Base-by-base conservation (phyloP, 2,329 filamentous ascomycete genomes). In the Venturia carpophila region DNA sequence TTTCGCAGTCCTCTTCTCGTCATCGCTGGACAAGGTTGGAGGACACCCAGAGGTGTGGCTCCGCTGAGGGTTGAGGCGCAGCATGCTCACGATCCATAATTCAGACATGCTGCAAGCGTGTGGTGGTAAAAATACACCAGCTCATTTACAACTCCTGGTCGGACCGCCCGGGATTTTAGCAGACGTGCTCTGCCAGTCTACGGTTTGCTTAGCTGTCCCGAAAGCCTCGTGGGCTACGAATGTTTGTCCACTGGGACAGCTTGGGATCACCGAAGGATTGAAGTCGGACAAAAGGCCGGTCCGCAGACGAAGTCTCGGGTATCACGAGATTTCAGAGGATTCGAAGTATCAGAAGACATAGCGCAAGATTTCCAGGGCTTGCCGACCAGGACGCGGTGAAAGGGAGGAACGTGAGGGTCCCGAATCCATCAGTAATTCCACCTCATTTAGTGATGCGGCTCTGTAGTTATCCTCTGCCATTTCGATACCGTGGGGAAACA, bases 211-310 rank as follows among this genome's bases (percentile, higher is more conserved):
- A 24, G 21, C n/a, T 24, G 21, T 49, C 27, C 30, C n/a, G 45
- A 49, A 21, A 24, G 45, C 21, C 49, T 56, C 49, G 49, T 58
- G 52, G 52, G 30, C 52, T 13, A 58, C 30, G 30, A 34, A 21
- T n/a, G 10, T 3, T 37, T 34, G 5, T 58, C 52, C 1, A 27
- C 52, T n/a, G 37, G 15, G 11, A 15, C 27, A 34, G 5, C 30
- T 55, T 37, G 52, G 17, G 21, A 27, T 6, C 52, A 58, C 30
- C 5, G 49, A 15, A 13, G 24, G n/a, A 52, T 52, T 24, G 10
- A 27, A 27, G 47, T 9, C 49, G 49, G 49, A 55, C 15, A 19
- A 37, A 58, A 58, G 52, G 47, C 47, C 47, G 47, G 45, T 58
- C 2, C 13, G 30, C 49, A 19, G 13, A 37, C 52, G 27, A n/a